Conservation (phyloP, 768 basidiomycete species). For the Suillus plorans region DNA sequence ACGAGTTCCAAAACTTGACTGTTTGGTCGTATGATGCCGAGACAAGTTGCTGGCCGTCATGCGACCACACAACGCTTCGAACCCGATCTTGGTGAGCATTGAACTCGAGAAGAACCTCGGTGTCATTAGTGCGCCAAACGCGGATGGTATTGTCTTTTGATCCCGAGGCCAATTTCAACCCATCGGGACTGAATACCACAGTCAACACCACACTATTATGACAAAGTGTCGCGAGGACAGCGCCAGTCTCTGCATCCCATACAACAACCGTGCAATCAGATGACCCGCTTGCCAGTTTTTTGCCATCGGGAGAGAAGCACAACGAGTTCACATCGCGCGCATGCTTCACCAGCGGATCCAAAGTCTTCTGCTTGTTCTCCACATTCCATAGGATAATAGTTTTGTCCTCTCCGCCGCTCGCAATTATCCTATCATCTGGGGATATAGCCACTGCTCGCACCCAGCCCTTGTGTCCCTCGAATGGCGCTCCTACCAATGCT, state of each 20-base stretch:
- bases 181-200: constrained; percentile 11
- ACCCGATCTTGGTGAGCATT: not conserved
- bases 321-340: constrained; percentile 29
- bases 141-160: constrained; percentile 4
- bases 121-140: not conserved
- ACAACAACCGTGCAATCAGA: constrained; percentile 25
- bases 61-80: not conserved
- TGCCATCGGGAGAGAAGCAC: constrained; percentile 41
- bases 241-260: constrained; percentile 6
- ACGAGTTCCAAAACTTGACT: constrained; percentile 2
- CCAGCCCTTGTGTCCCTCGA: constrained; percentile 5
- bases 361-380: not conserved
- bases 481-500: not conserved
- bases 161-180: constrained; percentile 10
- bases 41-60: constrained; percentile 1
- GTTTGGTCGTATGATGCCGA: not conserved
- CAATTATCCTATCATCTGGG: constrained; percentile 8
- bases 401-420: constrained; percentile 14
- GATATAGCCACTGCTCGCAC: constrained; percentile 10
- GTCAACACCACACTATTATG: not conserved
- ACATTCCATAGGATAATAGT: constrained; percentile 15
- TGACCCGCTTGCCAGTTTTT: constrained; percentile 39
- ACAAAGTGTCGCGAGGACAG: not conserved
- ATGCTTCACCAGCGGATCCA: constrained; percentile 6
- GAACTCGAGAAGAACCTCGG: not conserved